phyloP scores from a whole-genome alignment of 2,329 filamentous ascomycete species.

The Monilinia laxa region DNA sequence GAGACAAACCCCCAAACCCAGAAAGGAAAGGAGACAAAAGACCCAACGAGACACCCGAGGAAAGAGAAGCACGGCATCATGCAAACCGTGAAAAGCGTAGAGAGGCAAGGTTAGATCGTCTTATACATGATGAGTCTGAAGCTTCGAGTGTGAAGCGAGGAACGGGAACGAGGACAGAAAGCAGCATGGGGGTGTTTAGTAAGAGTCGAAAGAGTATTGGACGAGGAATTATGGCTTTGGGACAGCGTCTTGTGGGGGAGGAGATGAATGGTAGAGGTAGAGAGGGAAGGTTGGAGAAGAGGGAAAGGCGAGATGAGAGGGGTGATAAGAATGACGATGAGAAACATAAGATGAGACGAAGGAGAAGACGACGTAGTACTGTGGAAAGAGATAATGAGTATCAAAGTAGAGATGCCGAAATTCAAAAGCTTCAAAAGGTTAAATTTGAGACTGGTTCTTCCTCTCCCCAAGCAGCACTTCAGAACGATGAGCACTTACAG shows the following conservation, averaged over 20 bases:
- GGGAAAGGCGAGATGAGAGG: not conserved
- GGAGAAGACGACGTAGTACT: not conserved
- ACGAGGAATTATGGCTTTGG: not conserved
- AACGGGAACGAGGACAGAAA: not conserved
- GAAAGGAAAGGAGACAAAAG: not conserved
- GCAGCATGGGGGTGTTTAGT: not conserved
- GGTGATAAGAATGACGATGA: not conserved
- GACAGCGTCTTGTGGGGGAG: not conserved
- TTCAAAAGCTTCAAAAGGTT: not conserved
- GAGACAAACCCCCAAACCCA: too few relatives aligned
- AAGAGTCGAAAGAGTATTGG: slow-evolving; percentile 17
- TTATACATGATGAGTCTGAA: not conserved
- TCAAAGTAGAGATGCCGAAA: not conserved
- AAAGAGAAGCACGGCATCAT: not conserved
- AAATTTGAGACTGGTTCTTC: not conserved
- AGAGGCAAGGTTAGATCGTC: not conserved
- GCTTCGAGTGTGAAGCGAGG: not conserved
- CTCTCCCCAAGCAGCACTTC: too few relatives aligned
- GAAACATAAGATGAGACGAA: not conserved
- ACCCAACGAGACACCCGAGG: not conserved
- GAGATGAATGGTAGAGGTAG: not conserved
- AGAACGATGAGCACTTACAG: not conserved
- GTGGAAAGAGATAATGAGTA: not conserved
- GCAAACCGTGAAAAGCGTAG: not conserved
- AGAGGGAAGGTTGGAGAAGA: not conserved